Percentiles rank a stretch among this genome's conserved stretches.
These are phyloP conservation scores for Trichomonascus vanleenenianus DNA, from an alignment of 805 yeast species.

Conservation along the genomic window DNA sequence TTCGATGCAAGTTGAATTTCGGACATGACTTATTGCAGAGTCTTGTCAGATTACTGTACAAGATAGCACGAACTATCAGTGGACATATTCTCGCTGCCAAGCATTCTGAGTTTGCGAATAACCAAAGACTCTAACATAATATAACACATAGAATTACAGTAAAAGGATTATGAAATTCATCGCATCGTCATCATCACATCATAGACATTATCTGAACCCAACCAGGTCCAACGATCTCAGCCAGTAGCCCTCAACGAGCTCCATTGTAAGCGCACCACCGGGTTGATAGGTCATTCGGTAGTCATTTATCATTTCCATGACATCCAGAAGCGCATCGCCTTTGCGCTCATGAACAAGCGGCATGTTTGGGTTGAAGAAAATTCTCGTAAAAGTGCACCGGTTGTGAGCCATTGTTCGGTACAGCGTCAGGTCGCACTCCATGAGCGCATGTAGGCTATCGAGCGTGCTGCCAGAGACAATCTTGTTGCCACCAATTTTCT, in stretches of 20 bases:
- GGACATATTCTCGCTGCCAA: no score
- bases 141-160: no score
- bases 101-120: no score
- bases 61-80: no score
- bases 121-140: no score
- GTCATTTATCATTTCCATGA: background rate
- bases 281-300: background rate
- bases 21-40: no score
- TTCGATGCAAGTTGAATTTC: no score
- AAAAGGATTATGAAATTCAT: no score
- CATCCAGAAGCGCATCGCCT: background rate
- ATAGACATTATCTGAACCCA: constrained; percentile 6
- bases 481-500: background rate
- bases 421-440: no score
- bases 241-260: background rate
- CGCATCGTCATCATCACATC: no score
- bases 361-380: background rate
- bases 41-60: no score
- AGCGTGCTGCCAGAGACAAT: background rate
- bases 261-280: background rate
- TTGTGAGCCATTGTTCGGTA: background rate
- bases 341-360: background rate
- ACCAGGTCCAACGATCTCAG: background rate
- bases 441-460: no score
- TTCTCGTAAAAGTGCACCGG: background rate